Base-by-base conservation (phyloP, 179 eudicot genomes). In the Beta macrorhiza region DNA sequence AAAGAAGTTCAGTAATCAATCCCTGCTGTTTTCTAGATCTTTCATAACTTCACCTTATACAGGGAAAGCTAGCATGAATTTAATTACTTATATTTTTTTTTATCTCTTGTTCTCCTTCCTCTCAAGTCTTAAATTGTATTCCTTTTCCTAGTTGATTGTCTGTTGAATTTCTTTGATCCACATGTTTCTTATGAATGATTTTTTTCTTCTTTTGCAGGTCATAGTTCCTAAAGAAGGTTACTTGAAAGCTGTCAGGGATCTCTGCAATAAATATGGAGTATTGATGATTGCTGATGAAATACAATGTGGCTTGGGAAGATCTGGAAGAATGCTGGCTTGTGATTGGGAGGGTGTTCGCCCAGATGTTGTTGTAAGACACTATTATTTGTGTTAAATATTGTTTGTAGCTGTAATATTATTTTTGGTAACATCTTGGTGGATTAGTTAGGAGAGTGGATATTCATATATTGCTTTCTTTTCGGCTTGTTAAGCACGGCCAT, bases 231-330 rank as follows among this genome's bases (percentile, higher is more conserved):
- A 90, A 25, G 89, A 93, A 79, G 98, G 97, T 55, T 95, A 93
- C 87, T 83, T 95, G 59, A 91, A 93, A 85, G 90, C 92, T 73
- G 94, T 95, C 75, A 89, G 97, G 84, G 91, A 93, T 79, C 93
- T 95, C 59, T 95, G 98, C 90, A 88, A 97, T 61, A 92, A 90
- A 70, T 92, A 90, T 79, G 84, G 89, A 71, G 79, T 95, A 61
- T 83, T 95, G 85, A 95, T 95, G 99, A 92, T 95, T 81, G 99
- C 99, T 74, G 99, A 95, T 87, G 99, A 95, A 88, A 90, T 95
- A 84, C 99, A 95, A 88, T 92, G 94, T 83, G 99, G 99, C 82
- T 86, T 95, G 81, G 99, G 93, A 74, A 89, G 99, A 80, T 93
- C 99, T 74, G 99, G 99, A 77, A 90, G 89, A 88, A 85, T 95